phyloP scores from a whole-genome alignment of 164 flowering plant species.

The Saururus chinensis region DNA sequence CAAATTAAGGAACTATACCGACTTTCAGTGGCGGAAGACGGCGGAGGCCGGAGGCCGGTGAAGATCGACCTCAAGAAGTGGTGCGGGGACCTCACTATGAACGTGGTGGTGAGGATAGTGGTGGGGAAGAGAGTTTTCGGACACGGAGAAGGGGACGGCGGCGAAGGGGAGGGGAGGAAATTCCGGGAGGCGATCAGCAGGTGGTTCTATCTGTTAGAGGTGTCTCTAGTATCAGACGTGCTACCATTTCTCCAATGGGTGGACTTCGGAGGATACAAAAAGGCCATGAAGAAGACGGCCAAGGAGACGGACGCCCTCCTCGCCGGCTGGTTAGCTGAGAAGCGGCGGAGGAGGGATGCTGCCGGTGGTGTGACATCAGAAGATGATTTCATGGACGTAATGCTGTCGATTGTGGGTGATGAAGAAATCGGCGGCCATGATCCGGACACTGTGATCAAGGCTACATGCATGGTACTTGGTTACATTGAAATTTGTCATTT shows the following conservation, averaged over 20 bases:
- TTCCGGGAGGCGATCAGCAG: not conserved
- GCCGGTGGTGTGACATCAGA: not conserved
- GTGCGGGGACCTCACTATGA: not conserved
- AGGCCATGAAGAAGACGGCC: conserved; percentile 2
- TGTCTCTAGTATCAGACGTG: conserved; percentile 3
- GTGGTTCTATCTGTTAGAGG: not conserved
- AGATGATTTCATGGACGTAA: conserved; percentile 4
- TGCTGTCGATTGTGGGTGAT: not conserved
- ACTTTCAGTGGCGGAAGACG: not conserved
- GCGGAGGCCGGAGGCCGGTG: not conserved
- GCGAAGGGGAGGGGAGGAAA: not conserved
- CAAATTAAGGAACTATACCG: not conserved
- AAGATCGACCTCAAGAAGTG: conserved; percentile 3
- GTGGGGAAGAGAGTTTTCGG: conserved; percentile 1
- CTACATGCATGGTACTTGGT: conserved; percentile 2
- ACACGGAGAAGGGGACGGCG: not conserved
- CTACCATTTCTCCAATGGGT: conserved; percentile 8
- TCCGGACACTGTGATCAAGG: conserved; percentile 1
- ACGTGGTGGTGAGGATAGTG: conserved; percentile 2
- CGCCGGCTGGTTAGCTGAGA: conserved; percentile 5
- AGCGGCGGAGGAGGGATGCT: conserved; percentile 2
- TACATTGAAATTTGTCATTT: not conserved
- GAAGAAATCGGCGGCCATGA: not conserved
- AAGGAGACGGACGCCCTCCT: not conserved
- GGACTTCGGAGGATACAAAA: not conserved